Percentiles rank a stretch among this genome's conserved stretches.
phyloP scores from a whole-genome alignment of 2,329 filamentous ascomycete genomes.

The Orbilia ellipsospora region DNA sequence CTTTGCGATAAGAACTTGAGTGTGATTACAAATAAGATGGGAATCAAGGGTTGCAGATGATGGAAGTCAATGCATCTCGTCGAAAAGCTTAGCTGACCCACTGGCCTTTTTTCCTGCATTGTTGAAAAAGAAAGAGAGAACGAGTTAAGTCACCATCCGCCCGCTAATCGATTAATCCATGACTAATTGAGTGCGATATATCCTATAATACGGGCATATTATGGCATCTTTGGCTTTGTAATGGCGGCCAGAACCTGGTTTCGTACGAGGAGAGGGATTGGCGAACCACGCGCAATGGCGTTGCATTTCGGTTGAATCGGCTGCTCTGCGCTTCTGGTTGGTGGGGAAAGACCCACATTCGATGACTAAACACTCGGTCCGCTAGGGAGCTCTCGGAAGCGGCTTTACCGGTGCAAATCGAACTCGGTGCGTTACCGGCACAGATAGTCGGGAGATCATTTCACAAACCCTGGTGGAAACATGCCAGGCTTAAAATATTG shows the following conservation, averaged over 20 bases:
- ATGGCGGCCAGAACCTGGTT: slow-evolving; percentile 2
- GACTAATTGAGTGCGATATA: slow-evolving; percentile 30
- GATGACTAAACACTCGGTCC: slow-evolving; percentile 22
- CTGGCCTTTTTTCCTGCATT: not conserved
- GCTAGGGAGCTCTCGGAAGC: slow-evolving; percentile 23
- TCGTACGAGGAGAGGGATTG: slow-evolving; percentile 50
- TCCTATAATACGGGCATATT: slow-evolving; percentile 6
- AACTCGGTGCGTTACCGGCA: no score
- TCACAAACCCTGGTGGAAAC: no score
- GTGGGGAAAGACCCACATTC: not conserved
- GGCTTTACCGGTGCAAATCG: no score
- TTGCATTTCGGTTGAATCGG: slow-evolving; percentile 24
- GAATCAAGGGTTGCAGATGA: not conserved
- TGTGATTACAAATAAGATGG: not conserved
- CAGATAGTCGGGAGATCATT: no score
- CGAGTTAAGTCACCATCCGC: slow-evolving; percentile 3
- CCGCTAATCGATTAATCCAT: not conserved
- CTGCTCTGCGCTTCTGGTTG: not conserved
- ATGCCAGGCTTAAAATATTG: no score
- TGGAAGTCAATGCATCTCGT: slow-evolving; percentile 29
- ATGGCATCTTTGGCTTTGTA: slow-evolving; percentile 29
- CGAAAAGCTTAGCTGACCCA: slow-evolving; percentile 28
- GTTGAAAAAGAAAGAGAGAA: not conserved
- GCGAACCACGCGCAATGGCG: slow-evolving; percentile 14
- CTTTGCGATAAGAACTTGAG: no score